These are phyloP conservation scores for Solanum piurae DNA, from an alignment of 257 asterid genomes.

Conservation along the genomic window DNA sequence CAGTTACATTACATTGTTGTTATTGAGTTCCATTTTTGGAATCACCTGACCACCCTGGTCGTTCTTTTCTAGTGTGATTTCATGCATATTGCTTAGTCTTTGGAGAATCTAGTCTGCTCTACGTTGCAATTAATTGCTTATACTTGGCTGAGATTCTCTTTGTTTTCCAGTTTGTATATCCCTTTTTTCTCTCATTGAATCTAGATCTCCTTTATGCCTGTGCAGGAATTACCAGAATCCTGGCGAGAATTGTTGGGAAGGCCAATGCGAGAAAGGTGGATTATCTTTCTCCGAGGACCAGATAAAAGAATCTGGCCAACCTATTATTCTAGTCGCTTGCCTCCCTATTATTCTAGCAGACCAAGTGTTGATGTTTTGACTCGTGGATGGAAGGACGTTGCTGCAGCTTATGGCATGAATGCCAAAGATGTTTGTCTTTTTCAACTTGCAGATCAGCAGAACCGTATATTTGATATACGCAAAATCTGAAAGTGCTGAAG, in stretches of 20 bases:
- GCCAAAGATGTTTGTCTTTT: constrained; percentile 7
- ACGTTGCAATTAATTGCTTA: not conserved
- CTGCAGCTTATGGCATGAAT: not conserved
- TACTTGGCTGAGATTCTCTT: not conserved
- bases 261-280: not conserved
- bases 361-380: not conserved
- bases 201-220: not conserved
- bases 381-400: constrained; percentile 1
- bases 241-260: not conserved
- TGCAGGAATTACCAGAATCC: constrained; percentile 4
- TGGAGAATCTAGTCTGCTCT: not conserved
- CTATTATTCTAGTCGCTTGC: not conserved
- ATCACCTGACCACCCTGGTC: not conserved
- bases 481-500: not conserved
- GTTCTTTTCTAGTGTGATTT: not conserved
- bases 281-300: constrained; percentile 3
- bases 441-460: not conserved
- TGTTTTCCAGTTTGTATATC: not conserved
- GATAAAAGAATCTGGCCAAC: not conserved
- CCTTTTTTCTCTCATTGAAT: not conserved
- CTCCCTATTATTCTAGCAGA: not conserved
- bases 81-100: not conserved
- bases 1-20: not conserved
- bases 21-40: not conserved
- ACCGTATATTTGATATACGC: not conserved